Base-by-base conservation (phyloP, 2,329 filamentous ascomycete species). In the Exophiala alcalophila region DNA sequence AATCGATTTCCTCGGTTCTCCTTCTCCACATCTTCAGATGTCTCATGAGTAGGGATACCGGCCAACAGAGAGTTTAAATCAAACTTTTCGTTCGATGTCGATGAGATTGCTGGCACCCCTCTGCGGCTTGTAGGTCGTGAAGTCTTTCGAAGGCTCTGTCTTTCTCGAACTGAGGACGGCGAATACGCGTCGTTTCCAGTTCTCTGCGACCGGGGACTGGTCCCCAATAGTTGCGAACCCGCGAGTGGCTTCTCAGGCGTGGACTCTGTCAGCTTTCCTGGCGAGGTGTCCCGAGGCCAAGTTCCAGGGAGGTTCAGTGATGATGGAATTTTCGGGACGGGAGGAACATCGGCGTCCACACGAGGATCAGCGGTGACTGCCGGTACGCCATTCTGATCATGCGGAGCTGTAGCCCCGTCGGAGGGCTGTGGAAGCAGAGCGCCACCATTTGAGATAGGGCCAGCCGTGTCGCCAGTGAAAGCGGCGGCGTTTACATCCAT, bases 251-350 rank as follows among this genome's bases (percentile, higher is more conserved):
- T n/a, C 4, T 30, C 33, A 14, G 14, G n/a, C 6, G 21, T 7
- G 6, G 44, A 10, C 23, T 45, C 38, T 23, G 25, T 37, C 4
- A 37, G 12, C 11, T 52, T 52, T 15, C 53, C 54, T 11, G 55
- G 54, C 15, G 55, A 57, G 15, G 61, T 61, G 46, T 68, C 66
- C 11, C 61, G 59, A 2, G 66, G 63, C 46, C 65, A 67, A n/a
- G 64, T 63, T 18, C 65, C 66, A 2, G 67, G 66, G 12, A 70
- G 60, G 23, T 64, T 57, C 23, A 71, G 56, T 4, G 60, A 60
- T 1, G 60, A 54, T 10, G 68, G 68, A n/a, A 71, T 62, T 14
- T 69, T 69, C 9, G 69, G 69, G 4, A 71, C 68, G 9, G 69
- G 68, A 2, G 68, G 68, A n/a, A 71, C 65, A 24, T 58, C 60